Base-by-base conservation (phyloP, 108 stramenopile species). In the Mediolabrus comicus region DNA sequence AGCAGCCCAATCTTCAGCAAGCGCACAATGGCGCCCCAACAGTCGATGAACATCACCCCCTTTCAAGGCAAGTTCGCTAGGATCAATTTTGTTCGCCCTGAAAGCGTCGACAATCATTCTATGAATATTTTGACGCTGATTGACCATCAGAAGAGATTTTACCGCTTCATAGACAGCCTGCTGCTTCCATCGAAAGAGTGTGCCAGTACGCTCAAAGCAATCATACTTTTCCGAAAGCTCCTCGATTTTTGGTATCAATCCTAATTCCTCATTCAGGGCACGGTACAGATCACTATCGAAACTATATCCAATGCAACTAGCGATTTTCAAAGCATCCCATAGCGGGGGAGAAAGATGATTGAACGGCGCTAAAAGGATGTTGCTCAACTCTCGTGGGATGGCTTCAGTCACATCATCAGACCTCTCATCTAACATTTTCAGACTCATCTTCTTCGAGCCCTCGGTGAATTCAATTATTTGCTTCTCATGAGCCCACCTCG, bases 91-190 rank as follows among this genome's bases (percentile, higher is more conserved):
- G 49, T 35, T 53, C 30, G 69, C 53, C 39, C 72, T 68, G 28
- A 83, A 75, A 9, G 69, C 76, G 29, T 66, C 33, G 19, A 75
- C 72, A 55, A 83, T 83, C 69, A 74, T 79, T 39, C 82, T 57
- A 53, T 83, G 82, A 43, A 83, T 83, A 43, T 65, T 71, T 62
- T 75, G 64, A 51, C 77, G 72, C 41, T 83, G 82, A 35, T 69
- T 68, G 7, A 67, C 69, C 72, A 83, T 79, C 41, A 83, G 64
- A 29, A 83, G 74, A n/a, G 77, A 74, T 63, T 83, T 83, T 22
- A 79, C 77, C 35, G 77, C 73, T 63, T 78, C 78, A 27, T 79
- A 79, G 41, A 83, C 78, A 30, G 78, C 78, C 49, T 83, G 82
- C 65, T 83, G 76, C 63, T 75, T 79, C 73, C 70, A 83, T 55